Evolutionary conservation across 139 green algal genomes (phyloP).

Genomic region (Nannochloris sp.): DNA sequence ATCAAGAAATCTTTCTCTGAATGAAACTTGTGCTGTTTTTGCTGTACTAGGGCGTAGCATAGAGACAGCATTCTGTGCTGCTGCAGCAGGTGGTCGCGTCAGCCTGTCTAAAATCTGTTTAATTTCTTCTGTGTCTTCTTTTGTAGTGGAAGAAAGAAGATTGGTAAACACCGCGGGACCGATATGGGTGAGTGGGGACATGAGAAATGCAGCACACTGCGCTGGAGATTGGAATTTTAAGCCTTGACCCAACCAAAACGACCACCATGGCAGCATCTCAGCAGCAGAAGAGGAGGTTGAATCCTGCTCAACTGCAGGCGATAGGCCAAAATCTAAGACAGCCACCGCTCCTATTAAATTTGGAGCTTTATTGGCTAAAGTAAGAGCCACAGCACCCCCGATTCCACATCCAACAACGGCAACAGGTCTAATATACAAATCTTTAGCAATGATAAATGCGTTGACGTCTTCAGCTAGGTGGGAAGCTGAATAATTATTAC

Average conservation of each 20-base stretch:
- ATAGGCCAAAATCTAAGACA: conserved; percentile 13
- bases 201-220: conserved; percentile 14
- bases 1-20: neutral
- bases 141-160: neutral
- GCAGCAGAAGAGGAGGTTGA: no score
- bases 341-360: conserved; percentile 15
- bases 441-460: conserved; percentile 33
- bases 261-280: conserved; percentile 23
- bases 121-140: neutral
- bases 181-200: conserved; percentile 7
- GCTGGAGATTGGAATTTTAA: neutral
- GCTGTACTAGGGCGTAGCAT: neutral
- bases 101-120: neutral
- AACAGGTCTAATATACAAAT: conserved; percentile 36
- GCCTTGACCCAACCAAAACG: conserved; percentile 2
- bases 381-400: conserved; percentile 19
- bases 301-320: no score
- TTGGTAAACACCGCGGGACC: neutral
- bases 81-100: neutral
- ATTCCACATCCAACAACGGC: conserved; percentile 32
- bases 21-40: no score
- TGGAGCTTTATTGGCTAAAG: conserved; percentile 9
- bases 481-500: neutral
- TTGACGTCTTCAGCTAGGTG: conserved; percentile 24
- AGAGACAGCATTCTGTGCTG: neutral